These are phyloP conservation scores for Suhomyces anneliseae DNA, from an alignment of 1,139 yeast genomes.

Conservation along the genomic window DNA sequence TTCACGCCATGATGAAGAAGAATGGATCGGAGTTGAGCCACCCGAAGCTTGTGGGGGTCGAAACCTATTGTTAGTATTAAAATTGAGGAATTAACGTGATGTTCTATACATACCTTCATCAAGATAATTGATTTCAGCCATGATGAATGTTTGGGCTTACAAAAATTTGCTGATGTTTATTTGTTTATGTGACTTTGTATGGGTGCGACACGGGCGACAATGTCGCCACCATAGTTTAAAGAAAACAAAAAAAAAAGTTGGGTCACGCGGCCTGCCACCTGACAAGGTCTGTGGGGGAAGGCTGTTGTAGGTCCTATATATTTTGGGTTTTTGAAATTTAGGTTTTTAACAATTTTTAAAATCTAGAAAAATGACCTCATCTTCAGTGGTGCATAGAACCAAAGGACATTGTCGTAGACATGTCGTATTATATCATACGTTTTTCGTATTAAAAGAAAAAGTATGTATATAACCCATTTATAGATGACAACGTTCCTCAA, in stretches of 20 bases:
- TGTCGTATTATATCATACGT: no score
- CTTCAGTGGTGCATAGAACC: no score
- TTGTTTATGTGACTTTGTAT: conserved; percentile 5
- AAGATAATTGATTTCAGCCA: conserved; percentile 25
- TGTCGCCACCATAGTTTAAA: background rate
- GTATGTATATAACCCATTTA: no score
- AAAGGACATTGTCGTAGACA: no score
- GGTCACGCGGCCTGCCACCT: background rate
- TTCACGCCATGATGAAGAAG: conserved; percentile 57
- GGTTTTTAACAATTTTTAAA: no score
- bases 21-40: conserved; percentile 64
- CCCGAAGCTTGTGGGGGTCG: conserved; percentile 60
- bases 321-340: no score
- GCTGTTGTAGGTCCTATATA: background rate
- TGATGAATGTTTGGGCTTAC: conserved; percentile 7
- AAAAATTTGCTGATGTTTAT: conserved; percentile 6
- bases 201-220: conserved; percentile 4
- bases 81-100: background rate
- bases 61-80: conserved; percentile 43
- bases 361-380: no score
- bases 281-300: background rate
- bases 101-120: conserved; percentile 22
- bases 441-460: no score
- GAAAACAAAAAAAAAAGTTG: background rate
- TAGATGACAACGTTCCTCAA: no score